Conservation (phyloP, 257 asterid genomes). For the Solanum peruvianum region DNA sequence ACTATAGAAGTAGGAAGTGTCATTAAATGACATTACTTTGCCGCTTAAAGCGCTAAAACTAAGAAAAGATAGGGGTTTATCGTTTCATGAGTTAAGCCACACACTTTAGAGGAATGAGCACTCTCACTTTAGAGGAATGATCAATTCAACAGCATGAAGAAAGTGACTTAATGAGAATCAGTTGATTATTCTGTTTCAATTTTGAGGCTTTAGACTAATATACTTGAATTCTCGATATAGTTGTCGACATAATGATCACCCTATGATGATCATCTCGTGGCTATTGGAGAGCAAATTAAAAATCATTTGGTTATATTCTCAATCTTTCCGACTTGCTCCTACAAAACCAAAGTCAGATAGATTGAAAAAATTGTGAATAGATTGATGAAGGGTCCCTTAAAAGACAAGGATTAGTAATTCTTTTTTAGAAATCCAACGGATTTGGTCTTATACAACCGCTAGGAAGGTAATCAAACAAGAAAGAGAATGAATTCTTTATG, state of each 20-base stretch:
- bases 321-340: not conserved
- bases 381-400: not conserved
- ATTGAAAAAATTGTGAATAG: not conserved
- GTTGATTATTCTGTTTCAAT: not conserved
- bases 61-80: not conserved
- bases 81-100: not conserved
- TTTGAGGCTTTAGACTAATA: not conserved
- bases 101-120: not conserved
- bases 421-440: not conserved
- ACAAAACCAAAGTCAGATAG: not conserved
- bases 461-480: not conserved
- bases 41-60: not conserved
- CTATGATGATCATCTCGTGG: not conserved
- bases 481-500: not conserved
- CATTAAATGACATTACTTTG: not conserved
- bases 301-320: not conserved
- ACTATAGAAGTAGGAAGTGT: not conserved
- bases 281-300: not conserved
- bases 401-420: not conserved
- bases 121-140: not conserved
- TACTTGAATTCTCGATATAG: not conserved
- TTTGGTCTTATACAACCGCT: not conserved
- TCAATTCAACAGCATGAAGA: not conserved
- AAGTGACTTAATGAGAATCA: not conserved
- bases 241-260: not conserved